These are phyloP conservation scores for Leishmania major DNA, from an alignment of 208 protist genomes.

Conservation along the genomic window DNA sequence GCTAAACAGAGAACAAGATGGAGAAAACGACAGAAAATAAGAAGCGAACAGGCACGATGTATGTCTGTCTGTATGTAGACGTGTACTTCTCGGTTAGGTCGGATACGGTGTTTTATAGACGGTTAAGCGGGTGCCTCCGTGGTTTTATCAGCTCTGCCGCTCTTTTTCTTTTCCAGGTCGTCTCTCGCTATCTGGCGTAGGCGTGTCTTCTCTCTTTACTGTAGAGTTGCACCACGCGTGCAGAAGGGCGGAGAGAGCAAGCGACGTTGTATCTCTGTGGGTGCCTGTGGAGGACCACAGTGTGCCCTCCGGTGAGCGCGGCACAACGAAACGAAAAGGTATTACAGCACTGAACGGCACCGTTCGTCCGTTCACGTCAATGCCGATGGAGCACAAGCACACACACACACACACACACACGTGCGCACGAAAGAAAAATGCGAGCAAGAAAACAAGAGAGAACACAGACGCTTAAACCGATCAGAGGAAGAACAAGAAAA, in stretches of 20 bases:
- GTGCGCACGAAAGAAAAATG: not conserved
- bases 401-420: not conserved
- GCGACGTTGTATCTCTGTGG: not conserved
- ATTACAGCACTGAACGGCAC: not conserved
- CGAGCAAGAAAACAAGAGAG: not conserved
- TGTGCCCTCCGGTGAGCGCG: not conserved
- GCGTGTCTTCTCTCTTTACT: not conserved
- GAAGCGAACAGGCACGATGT: not conserved
- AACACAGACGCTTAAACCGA: not conserved
- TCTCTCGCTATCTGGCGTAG: not conserved
- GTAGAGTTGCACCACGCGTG: not conserved
- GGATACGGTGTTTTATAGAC: not conserved
- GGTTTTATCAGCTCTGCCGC: not conserved
- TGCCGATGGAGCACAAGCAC: not conserved
- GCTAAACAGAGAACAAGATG: not conserved
- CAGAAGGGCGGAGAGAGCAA: not conserved
- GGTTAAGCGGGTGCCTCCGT: not conserved
- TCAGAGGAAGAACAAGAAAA: not conserved
- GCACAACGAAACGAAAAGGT: not conserved
- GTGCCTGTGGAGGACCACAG: not conserved
- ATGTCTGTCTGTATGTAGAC: not conserved
- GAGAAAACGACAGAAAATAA: not conserved
- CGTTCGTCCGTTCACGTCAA: not conserved
- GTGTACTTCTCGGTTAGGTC: not conserved
- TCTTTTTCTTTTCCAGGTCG: not conserved